A percentile compares a stretch with the other conserved stretches of the same genome.
phyloP scores from a whole-genome alignment of 768 basidiomycete species.

The Pleurotus giganteus region DNA sequence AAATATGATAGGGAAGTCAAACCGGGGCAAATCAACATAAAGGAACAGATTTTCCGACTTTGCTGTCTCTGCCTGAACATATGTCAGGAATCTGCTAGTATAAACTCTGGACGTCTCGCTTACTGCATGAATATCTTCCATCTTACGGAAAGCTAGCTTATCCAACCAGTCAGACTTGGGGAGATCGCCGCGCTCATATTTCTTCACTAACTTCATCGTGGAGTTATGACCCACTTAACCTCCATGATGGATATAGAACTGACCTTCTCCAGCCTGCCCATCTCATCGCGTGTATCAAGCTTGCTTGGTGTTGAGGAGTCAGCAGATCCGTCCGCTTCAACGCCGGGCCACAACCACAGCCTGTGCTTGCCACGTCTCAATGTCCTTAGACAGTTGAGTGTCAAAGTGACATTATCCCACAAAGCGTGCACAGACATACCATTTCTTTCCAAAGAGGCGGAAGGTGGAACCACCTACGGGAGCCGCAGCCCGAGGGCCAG shows the following conservation, averaged over 20 bases:
- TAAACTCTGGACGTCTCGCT: background rate
- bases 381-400: slow-evolving; percentile 53
- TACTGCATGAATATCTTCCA: slow-evolving; percentile 93
- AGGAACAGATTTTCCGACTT: slow-evolving; percentile 94
- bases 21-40: slow-evolving; percentile 93
- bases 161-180: slow-evolving; percentile 96
- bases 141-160: slow-evolving; percentile 87
- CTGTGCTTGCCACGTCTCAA: slow-evolving; percentile 90
- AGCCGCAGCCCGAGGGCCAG: slow-evolving; percentile 71
- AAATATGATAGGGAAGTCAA: slow-evolving; percentile 96
- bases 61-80: slow-evolving; percentile 73
- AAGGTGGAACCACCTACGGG: slow-evolving; percentile 94
- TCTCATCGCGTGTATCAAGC: slow-evolving; percentile 77
- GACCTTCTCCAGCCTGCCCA: slow-evolving; percentile 93
- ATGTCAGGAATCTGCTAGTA: background rate
- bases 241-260: slow-evolving; percentile 16
- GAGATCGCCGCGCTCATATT: slow-evolving; percentile 92
- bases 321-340: slow-evolving; percentile 82
- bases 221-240: too few species aligned
- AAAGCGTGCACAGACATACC: slow-evolving; percentile 41
- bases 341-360: slow-evolving; percentile 76
- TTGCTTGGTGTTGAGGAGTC: slow-evolving; percentile 90
- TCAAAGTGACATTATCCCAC: background rate
- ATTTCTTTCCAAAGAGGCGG: slow-evolving; percentile 89
- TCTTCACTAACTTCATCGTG: slow-evolving; percentile 73